A percentile compares a stretch with the other conserved stretches of the same genome.
These are phyloP conservation scores for Phytomonas serpens DNA, from an alignment of 208 protist species.

Conservation along the genomic window DNA sequence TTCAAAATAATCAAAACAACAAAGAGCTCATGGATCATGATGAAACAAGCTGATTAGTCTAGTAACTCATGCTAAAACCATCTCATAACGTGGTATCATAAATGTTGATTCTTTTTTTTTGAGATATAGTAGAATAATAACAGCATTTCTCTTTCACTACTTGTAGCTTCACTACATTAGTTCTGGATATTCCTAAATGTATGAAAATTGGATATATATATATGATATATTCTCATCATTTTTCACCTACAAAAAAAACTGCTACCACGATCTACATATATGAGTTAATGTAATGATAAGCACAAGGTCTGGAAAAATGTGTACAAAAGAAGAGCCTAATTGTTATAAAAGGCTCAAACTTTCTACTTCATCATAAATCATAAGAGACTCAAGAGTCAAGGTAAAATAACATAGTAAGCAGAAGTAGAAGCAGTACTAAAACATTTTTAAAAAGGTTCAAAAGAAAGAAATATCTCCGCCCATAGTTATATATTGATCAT, in stretches of 20 bases:
- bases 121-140: background rate
- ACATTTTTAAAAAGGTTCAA: background rate
- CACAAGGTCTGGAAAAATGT: background rate
- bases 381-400: background rate
- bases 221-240: background rate
- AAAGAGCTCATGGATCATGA: slow-evolving; percentile 6
- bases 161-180: background rate
- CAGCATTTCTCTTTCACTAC: background rate
- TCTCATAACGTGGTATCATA: background rate
- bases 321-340: background rate
- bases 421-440: background rate
- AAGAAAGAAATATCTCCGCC: background rate
- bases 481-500: background rate
- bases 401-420: background rate
- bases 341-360: background rate
- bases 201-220: background rate
- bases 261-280: background rate
- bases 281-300: background rate
- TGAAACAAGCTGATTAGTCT: slow-evolving; percentile 6
- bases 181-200: background rate
- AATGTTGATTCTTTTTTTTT: background rate
- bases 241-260: background rate
- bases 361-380: background rate
- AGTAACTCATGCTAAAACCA: background rate
- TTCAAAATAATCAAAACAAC: slow-evolving; percentile 7